Evolutionary conservation across 495 filamentous ascomycete species (phyloP), one percentile per base, ranked within the genome.

Genomic region (Cudoniella acicularis): DNA sequence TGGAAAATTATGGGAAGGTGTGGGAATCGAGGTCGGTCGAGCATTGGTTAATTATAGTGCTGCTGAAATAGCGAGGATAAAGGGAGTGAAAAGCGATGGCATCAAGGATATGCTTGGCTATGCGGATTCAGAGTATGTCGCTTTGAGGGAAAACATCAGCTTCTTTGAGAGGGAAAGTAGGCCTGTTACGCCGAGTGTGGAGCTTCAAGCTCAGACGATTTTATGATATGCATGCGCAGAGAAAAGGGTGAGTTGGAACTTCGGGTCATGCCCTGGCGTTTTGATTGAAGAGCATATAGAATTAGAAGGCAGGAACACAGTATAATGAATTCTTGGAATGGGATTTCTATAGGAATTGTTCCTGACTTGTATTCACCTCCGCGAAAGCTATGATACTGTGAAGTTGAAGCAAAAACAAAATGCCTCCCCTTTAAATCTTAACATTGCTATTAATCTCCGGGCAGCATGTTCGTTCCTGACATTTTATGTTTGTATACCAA

Each of bases 11-110:
- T 82, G 76, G 73, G 78, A 83, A 17, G 73, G 75, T 10, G 73
- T 80, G 10, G 81, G 83, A 1, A 74, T 78, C n/a, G 95, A 97
- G 65, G 87, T 98, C 21, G 94, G 95, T 0, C 77, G 93, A 40
- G 91, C 91, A n/a, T 70, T 98, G 42, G 91, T 96, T 22, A 97
- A 98, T 65, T 98, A 98, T 62, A 86, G 88, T n/a, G 83, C 89
- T 13, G 71, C 78, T 1, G 92, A 98, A 72, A 91, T 97, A 59
- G 72, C 73, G 52, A 76, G 88, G 51, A 95, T 98, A 61, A 92
- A 89, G 72, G 94, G 94, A 0, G 79, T 87, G 57, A 83, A 86
- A 63, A 97, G 92, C 67, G 81, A 76, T 0, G 87, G 94, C 67
- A 96, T 98, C 57, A 79, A 84, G 45, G 75, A 79, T 0, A 62